Conservation (phyloP, 164 flowering plant genomes). For the Aristolochia fimbriata region DNA sequence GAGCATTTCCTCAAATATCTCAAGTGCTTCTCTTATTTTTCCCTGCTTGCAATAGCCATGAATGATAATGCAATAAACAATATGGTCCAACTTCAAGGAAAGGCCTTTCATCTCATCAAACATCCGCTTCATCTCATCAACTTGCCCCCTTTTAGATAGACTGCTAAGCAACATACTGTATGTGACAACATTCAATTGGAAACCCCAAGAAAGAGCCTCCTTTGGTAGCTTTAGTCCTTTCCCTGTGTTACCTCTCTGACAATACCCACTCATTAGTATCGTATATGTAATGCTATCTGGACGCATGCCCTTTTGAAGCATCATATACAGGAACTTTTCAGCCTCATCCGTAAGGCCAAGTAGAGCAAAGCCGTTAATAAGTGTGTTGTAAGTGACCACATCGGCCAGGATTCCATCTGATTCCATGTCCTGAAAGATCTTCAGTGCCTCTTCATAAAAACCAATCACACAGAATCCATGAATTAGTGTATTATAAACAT, state of each 20-base stretch:
- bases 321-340: slow-evolving; percentile 26
- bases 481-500: slow-evolving; percentile 68
- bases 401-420: slow-evolving; percentile 50
- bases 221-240: slow-evolving; percentile 39
- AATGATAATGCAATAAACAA: slow-evolving; percentile 52
- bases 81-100: slow-evolving; percentile 42
- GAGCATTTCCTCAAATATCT: slow-evolving; percentile 38
- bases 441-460: slow-evolving; percentile 57
- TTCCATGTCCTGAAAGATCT: slow-evolving; percentile 47
- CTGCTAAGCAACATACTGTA: slow-evolving; percentile 43
- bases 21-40: slow-evolving; percentile 33
- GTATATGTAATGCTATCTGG: slow-evolving; percentile 43
- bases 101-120: slow-evolving; percentile 38
- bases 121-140: slow-evolving; percentile 39
- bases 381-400: slow-evolving; percentile 49
- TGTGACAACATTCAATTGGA: slow-evolving; percentile 29
- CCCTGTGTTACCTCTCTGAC: slow-evolving; percentile 35
- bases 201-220: slow-evolving; percentile 41
- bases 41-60: slow-evolving; percentile 63
- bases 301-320: slow-evolving; percentile 31
- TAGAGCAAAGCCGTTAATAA: slow-evolving; percentile 47
- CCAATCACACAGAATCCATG: slow-evolving; percentile 61
- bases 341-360: slow-evolving; percentile 38
- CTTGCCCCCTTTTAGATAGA: slow-evolving; percentile 44
- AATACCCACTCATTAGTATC: slow-evolving; percentile 47